A percentile compares a stretch with the other conserved stretches of the same genome.
Conservation (phyloP, 108 stramenopile genomes). For the Nannochloropsis salina region DNA sequence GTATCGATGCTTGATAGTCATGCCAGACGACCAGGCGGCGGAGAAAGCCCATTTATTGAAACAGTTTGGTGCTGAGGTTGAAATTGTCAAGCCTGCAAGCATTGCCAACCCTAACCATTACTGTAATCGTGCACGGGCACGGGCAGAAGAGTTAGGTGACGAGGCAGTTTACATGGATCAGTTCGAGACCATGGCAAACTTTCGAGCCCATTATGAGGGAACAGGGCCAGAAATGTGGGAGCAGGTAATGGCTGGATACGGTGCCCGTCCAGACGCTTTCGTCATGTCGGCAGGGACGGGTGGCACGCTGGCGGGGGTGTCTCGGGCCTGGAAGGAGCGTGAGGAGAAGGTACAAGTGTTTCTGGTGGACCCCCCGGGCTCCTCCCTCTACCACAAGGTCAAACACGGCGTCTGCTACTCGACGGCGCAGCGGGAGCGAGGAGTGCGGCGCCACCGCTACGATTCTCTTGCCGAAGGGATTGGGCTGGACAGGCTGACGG, state of each 20-base stretch:
- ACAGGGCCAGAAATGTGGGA: constrained; percentile 83
- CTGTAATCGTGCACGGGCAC: constrained; percentile 62
- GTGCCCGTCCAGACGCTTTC: constrained; percentile 70
- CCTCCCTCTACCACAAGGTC: constrained; percentile 73
- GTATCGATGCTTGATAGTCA: constrained; percentile 73
- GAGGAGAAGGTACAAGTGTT: constrained; percentile 53
- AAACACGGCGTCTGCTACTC: constrained; percentile 84
- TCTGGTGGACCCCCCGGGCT: constrained; percentile 86
- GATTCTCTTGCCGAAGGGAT: constrained; percentile 93
- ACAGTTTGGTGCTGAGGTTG: constrained; percentile 69
- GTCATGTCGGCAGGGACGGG: constrained; percentile 94
- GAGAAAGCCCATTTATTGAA: constrained; percentile 70
- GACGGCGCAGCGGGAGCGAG: constrained; percentile 69
- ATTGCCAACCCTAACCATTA: constrained; percentile 92
- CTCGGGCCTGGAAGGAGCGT: constrained; percentile 64
- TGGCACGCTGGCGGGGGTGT: constrained; percentile 85
- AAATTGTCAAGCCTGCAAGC: constrained; percentile 70
- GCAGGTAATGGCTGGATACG: constrained; percentile 53
- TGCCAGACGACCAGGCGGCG: constrained; percentile 88
- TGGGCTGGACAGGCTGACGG: constrained; percentile 85
- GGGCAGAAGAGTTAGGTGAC: constrained; percentile 57
- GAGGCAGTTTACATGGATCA: constrained; percentile 87
- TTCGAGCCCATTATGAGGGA: constrained; percentile 64
- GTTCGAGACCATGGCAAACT: constrained; percentile 84
- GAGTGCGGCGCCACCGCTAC: constrained; percentile 76